A percentile compares a stretch with the other conserved stretches of the same genome.
phyloP scores from a whole-genome alignment of 148 eudicot genomes.

The Cornus kousa region DNA sequence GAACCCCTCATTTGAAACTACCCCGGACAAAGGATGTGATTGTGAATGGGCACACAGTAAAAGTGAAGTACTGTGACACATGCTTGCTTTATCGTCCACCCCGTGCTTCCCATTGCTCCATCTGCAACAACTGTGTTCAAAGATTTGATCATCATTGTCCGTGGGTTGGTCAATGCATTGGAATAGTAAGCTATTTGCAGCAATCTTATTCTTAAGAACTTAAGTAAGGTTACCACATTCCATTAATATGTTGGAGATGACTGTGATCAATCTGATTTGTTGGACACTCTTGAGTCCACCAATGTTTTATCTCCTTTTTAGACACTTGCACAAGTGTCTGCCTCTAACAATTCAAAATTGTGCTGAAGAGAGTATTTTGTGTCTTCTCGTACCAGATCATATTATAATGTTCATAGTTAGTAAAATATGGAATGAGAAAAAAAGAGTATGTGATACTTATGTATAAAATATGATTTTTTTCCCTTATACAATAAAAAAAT shows the following conservation, averaged over 20 bases:
- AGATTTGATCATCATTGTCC: conserved; percentile 97
- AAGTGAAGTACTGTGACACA: conserved; percentile 91
- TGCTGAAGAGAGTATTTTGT: background rate
- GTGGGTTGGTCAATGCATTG: conserved; percentile 99
- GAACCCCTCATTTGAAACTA: conserved; percentile 66
- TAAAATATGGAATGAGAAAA: too few relatives aligned
- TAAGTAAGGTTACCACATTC: background rate
- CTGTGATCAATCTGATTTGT: background rate
- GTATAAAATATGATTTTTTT: too few relatives aligned
- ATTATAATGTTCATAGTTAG: background rate
- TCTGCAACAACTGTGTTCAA: conserved; percentile 96
- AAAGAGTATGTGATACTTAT: too few relatives aligned
- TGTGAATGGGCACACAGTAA: conserved; percentile 72
- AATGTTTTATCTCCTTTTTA: background rate
- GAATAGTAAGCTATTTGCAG: conserved; percentile 54
- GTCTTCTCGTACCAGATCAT: background rate
- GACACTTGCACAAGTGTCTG: background rate
- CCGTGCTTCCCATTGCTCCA: conserved; percentile 95
- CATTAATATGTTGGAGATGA: background rate
- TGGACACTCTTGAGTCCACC: background rate
- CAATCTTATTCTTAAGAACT: background rate
- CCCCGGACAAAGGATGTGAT: conserved; percentile 66
- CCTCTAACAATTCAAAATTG: background rate
- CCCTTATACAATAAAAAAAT: too few relatives aligned
- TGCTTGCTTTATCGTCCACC: conserved; percentile 96